phyloP scores from a whole-genome alignment of 495 filamentous ascomycete genomes.

The Penicillium tannophilum region DNA sequence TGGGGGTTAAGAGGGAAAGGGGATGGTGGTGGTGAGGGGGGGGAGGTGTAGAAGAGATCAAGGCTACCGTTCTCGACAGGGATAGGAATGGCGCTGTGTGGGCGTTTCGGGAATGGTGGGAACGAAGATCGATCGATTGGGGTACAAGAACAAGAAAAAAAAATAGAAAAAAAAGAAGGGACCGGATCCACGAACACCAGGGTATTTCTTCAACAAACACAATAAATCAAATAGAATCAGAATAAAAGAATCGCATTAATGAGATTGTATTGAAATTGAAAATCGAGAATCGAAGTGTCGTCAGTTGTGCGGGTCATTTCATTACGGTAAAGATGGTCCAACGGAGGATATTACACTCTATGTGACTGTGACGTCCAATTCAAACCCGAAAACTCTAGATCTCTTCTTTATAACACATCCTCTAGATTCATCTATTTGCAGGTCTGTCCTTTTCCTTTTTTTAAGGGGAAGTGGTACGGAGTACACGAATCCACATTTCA shows the following conservation, averaged over 20 bases:
- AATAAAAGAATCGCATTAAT: not conserved
- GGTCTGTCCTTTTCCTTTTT: not conserved
- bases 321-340: slow-evolving; percentile 11
- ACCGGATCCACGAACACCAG: not conserved
- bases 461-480: slow-evolving; percentile 2
- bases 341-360: slow-evolving; percentile 1
- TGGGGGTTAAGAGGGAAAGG: slow-evolving; percentile 42
- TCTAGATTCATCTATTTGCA: too few relatives aligned
- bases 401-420: too few relatives aligned
- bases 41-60: slow-evolving; percentile 23
- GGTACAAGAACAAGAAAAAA: slow-evolving; percentile 11
- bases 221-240: not conserved
- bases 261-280: not conserved
- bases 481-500: slow-evolving; percentile 20
- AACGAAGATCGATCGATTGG: slow-evolving; percentile 36
- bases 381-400: too few relatives aligned
- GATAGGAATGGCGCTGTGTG: slow-evolving; percentile 46
- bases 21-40: slow-evolving; percentile 19
- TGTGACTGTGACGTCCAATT: not conserved
- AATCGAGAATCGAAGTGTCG: slow-evolving; percentile 9
- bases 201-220: not conserved
- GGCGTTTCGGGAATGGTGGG: slow-evolving; percentile 41
- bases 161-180: not conserved
- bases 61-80: slow-evolving; percentile 42
- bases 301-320: slow-evolving; percentile 21